Evolutionary conservation across 768 basidiomycete genomes (phyloP).

Genomic region (Heimioporus sp.): DNA sequence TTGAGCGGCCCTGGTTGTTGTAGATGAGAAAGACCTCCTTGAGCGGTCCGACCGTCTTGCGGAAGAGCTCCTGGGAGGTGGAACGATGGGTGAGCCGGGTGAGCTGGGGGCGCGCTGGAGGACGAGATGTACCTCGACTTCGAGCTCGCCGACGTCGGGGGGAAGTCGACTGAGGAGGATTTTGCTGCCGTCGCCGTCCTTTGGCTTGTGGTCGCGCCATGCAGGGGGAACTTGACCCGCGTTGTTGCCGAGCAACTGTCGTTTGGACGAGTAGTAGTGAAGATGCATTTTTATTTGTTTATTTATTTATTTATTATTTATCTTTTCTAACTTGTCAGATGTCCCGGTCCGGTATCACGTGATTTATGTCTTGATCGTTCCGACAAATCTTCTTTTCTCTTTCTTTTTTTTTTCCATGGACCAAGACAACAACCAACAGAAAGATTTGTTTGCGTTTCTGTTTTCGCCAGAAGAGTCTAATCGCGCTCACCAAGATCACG

Average conservation of each 20-base stretch:
- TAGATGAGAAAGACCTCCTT: slow-evolving; percentile 70
- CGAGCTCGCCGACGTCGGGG: slow-evolving; percentile 63
- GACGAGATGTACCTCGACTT: slow-evolving; percentile 55
- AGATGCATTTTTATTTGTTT: no score
- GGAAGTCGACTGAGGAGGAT: slow-evolving; percentile 67
- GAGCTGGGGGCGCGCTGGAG: background rate
- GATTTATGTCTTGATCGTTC: background rate
- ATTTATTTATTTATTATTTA: no score
- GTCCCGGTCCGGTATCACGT: slow-evolving; percentile 14
- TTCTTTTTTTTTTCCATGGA: background rate
- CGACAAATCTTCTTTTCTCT: no score
- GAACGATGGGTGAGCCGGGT: slow-evolving; percentile 4
- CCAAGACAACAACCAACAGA: slow-evolving; percentile 32
- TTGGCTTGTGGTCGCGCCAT: slow-evolving; percentile 49
- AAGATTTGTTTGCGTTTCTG: slow-evolving; percentile 35
- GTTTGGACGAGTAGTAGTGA: slow-evolving; percentile 52
- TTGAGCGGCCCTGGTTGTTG: slow-evolving; percentile 72
- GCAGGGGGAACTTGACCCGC: slow-evolving; percentile 58
- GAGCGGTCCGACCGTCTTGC: slow-evolving; percentile 72
- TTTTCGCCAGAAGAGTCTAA: slow-evolving; percentile 32
- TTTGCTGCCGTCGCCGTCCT: slow-evolving; percentile 49
- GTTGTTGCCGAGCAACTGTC: slow-evolving; percentile 54
- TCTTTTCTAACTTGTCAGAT: no score
- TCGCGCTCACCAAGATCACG: slow-evolving; percentile 7
- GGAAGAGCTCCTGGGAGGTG: slow-evolving; percentile 60